Conservation (phyloP, 345 rosid genomes). For the Turnera subulata region DNA sequence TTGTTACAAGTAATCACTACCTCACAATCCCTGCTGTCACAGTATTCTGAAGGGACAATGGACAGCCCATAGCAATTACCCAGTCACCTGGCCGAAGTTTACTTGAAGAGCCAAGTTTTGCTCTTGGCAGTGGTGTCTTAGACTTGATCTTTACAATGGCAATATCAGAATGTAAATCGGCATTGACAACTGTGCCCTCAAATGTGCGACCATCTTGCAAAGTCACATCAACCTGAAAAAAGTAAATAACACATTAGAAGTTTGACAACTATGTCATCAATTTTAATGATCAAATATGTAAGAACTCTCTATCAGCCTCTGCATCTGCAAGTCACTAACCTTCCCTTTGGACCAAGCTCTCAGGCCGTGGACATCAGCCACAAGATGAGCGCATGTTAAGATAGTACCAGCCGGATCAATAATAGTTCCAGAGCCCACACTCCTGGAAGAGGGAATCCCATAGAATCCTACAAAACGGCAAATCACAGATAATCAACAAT, state of each 20-base stretch:
- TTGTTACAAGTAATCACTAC: constrained; percentile 23
- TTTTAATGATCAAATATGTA: background rate
- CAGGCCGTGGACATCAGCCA: constrained; percentile 54
- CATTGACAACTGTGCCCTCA: constrained; percentile 71
- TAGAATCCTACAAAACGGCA: constrained; percentile 32
- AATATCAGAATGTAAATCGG: constrained; percentile 89
- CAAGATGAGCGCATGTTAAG: constrained; percentile 89
- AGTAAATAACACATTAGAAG: background rate
- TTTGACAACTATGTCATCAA: background rate
- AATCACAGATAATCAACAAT: background rate
- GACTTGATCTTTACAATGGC: constrained; percentile 86
- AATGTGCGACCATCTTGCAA: constrained; percentile 93
- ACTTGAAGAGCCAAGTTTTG: constrained; percentile 78
- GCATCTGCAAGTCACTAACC: constrained; percentile 30
- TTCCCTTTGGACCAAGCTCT: constrained; percentile 52
- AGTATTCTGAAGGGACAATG: constrained; percentile 90
- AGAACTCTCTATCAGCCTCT: background rate
- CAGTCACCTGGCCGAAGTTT: constrained; percentile 95
- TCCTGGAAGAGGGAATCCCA: constrained; percentile 51
- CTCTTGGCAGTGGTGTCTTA: constrained; percentile 70
- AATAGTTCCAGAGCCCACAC: constrained; percentile 83
- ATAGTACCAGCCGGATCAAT: constrained; percentile 79
- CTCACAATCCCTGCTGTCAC: constrained; percentile 93
- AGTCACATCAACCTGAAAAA: constrained; percentile 77
- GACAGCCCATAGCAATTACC: constrained; percentile 92